A percentile compares a stretch with the other conserved stretches of the same genome.
Conservation (phyloP, 139 green algal species). For the Closterium sp. region DNA sequence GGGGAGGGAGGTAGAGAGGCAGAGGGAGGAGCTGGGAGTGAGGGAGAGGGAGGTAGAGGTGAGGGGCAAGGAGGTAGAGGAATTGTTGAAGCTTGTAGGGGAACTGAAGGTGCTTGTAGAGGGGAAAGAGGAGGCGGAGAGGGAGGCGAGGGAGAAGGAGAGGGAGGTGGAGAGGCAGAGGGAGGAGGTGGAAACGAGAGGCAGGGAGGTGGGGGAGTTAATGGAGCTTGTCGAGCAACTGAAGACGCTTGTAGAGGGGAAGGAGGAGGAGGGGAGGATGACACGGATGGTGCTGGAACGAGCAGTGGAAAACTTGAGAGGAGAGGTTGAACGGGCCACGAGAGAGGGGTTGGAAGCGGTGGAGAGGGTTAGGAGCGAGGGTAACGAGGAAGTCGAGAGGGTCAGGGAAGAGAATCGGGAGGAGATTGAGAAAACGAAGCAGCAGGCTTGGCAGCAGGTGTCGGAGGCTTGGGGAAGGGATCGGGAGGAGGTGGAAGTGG, state of each 20-base stretch:
- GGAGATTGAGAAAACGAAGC: too few relatives aligned
- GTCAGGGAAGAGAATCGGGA: too few relatives aligned
- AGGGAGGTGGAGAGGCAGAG: background rate
- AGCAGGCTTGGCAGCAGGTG: background rate
- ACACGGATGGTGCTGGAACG: background rate
- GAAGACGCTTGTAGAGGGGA: background rate
- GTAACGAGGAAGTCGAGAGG: background rate
- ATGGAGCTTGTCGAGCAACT: background rate
- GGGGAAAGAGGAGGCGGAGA: too few relatives aligned
- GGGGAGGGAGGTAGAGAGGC: background rate
- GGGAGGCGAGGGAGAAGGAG: background rate
- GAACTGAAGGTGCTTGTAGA: too few relatives aligned
- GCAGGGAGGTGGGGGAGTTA: background rate
- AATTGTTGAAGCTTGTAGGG: too few relatives aligned
- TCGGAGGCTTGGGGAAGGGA: background rate
- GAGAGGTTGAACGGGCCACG: background rate
- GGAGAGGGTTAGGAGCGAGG: background rate
- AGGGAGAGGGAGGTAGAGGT: too few relatives aligned
- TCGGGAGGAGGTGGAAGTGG: background rate
- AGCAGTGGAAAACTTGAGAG: background rate
- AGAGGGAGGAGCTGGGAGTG: background rate
- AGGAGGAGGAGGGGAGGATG: background rate
- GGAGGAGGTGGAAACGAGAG: background rate
- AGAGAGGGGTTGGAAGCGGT: background rate
- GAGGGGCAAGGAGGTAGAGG: too few relatives aligned